Evolutionary conservation across 2,329 filamentous ascomycete genomes (phyloP).

Genomic region (Apiospora koreana): DNA sequence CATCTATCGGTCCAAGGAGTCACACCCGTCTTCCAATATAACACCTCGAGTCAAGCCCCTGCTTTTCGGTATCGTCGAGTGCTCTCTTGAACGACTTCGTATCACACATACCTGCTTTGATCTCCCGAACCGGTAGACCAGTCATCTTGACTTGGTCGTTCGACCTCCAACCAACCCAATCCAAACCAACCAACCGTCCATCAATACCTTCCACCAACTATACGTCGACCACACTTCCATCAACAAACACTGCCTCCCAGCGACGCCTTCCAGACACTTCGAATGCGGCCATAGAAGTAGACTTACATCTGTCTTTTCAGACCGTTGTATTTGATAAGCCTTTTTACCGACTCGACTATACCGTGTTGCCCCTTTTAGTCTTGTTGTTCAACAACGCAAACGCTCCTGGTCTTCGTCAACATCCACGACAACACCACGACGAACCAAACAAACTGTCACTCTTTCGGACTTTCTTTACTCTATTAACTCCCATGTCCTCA

Average conservation of each 20-base stretch:
- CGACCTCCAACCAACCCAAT: slow-evolving; percentile 19
- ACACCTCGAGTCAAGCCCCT: slow-evolving; percentile 36
- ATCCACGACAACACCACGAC: slow-evolving; percentile 22
- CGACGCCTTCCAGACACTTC: slow-evolving; percentile 15
- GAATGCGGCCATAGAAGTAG: slow-evolving; percentile 30
- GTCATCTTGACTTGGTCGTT: slow-evolving; percentile 27
- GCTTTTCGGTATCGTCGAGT: slow-evolving; percentile 16
- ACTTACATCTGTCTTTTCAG: slow-evolving; percentile 12
- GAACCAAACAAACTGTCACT: slow-evolving; percentile 26
- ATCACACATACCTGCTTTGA: slow-evolving; percentile 9
- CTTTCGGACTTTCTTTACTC: slow-evolving; percentile 37
- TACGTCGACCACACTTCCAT: background rate
- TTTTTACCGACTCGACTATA: slow-evolving; percentile 1
- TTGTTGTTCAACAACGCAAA: background rate
- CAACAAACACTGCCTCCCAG: background rate
- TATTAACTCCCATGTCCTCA: slow-evolving; percentile 50
- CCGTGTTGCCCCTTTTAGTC: background rate
- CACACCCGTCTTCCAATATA: slow-evolving; percentile 47
- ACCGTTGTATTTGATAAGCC: slow-evolving; percentile 5
- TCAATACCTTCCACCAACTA: background rate
- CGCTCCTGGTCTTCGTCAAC: slow-evolving; percentile 1
- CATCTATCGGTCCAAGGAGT: slow-evolving; percentile 41
- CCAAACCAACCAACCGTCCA: background rate
- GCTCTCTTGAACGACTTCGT: slow-evolving; percentile 10
- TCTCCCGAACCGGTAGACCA: slow-evolving; percentile 25